Evolutionary conservation across 1,284 basidiomycete genomes (phyloP), one percentile per base, ranked within the genome.

Genomic region (Papiliotrema laurentii): DNA sequence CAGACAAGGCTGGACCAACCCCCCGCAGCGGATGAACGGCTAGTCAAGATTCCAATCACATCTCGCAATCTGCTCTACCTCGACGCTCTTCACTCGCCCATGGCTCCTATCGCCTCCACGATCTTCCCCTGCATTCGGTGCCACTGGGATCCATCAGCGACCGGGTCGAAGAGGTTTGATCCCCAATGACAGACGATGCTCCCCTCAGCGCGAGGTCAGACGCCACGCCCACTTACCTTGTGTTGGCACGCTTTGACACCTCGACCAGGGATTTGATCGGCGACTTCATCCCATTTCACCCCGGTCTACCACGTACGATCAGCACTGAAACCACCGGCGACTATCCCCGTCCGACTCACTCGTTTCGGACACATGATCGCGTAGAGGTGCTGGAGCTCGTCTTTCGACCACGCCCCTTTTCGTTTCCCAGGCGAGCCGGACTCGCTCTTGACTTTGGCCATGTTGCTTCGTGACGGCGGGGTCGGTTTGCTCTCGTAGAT

Each of bases 161-260:
- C n/a, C n/a, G n/a, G n/a, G n/a, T n/a, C n/a, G n/a, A n/a, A n/a
- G n/a, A n/a, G n/a, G n/a, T n/a, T n/a, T n/a, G n/a, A n/a, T n/a
- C n/a, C n/a, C n/a, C n/a, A n/a, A n/a, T n/a, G n/a, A n/a, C n/a
- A n/a, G n/a, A n/a, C n/a, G n/a, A n/a, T n/a, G n/a, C n/a, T n/a
- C n/a, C n/a, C n/a, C n/a, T n/a, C n/a, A n/a, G n/a, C n/a, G n/a
- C n/a, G n/a, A n/a, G n/a, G n/a, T n/a, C n/a, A n/a, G n/a, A n/a
- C n/a, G n/a, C n/a, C n/a, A n/a, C n/a, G n/a, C n/a, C n/a, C n/a
- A n/a, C n/a, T n/a, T 30, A 59, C 63, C 53, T 65, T 63, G 53
- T 65, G 63, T 4, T 42, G 44, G 49, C 63, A 63, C 11, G 56
- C 37, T 40, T 63, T 66, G 38, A 42, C 51, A 45, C 59, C 60